phyloP scores from a whole-genome alignment of 106 monocot species.

The Acorus gramineus region DNA sequence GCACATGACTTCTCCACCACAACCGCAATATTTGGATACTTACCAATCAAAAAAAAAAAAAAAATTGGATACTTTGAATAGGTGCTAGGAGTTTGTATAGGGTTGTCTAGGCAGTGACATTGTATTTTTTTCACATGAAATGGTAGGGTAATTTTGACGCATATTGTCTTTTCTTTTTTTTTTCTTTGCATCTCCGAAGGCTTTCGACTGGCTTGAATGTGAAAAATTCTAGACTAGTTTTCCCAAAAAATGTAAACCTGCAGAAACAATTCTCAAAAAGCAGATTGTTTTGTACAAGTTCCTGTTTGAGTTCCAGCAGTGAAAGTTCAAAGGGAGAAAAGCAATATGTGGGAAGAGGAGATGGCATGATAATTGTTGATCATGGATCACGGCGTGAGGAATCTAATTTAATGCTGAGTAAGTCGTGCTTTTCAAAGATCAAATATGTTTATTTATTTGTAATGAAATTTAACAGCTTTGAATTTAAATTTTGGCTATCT shows the following conservation, averaged over 20 bases:
- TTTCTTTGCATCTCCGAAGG: no score
- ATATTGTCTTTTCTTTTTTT: no score
- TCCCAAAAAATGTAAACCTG: constrained; percentile 25
- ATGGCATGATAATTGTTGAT: constrained; percentile 89
- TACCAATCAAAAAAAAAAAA: no score
- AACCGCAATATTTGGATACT: no score
- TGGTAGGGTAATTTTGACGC: no score
- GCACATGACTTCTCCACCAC: no score
- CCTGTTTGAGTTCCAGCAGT: constrained; percentile 24
- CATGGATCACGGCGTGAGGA: constrained; percentile 88
- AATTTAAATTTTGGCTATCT: neutral
- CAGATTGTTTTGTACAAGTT: constrained; percentile 16
- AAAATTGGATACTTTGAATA: no score
- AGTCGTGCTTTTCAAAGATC: constrained; percentile 1
- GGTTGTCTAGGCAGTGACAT: no score
- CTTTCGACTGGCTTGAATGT: no score
- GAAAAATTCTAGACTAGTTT: constrained; percentile 4
- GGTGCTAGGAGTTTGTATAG: no score
- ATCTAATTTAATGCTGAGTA: constrained; percentile 93
- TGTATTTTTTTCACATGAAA: no score
- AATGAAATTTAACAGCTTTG: neutral
- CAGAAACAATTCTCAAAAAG: constrained; percentile 11
- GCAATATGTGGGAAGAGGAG: constrained; percentile 24
- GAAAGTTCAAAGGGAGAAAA: constrained; percentile 9
- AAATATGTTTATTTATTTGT: neutral